Evolutionary conservation across 2,329 filamentous ascomycete genomes (phyloP).

Genomic region (Myriosclerotinia duriaeana): DNA sequence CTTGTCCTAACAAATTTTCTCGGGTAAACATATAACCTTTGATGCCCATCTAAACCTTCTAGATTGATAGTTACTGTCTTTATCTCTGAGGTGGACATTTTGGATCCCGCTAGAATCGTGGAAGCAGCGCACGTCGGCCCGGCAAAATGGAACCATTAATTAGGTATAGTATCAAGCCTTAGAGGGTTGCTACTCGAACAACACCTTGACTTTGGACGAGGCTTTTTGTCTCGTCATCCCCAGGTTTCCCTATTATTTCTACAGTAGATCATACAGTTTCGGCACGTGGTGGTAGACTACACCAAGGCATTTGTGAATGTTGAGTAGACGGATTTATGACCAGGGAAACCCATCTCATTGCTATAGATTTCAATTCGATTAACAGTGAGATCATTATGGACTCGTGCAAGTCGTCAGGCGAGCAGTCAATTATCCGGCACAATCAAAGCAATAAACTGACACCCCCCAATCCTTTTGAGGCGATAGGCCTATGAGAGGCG

Average conservation of each 20-base stretch:
- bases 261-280: not conserved
- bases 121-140: slow-evolving; percentile 3
- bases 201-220: slow-evolving; percentile 14
- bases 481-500: not conserved
- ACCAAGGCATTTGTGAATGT: not conserved
- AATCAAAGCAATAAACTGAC: not conserved
- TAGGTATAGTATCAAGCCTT: slow-evolving; percentile 1
- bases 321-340: not conserved
- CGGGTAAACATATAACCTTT: slow-evolving; percentile 17
- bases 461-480: not conserved
- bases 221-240: slow-evolving; percentile 4
- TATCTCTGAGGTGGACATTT: slow-evolving; percentile 1
- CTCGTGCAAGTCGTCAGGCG: slow-evolving; percentile 5
- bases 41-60: slow-evolving; percentile 15
- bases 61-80: slow-evolving; percentile 6
- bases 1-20: slow-evolving; percentile 11
- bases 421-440: not conserved
- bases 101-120: slow-evolving; percentile 10
- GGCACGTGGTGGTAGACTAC: not conserved
- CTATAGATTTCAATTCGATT: not conserved
- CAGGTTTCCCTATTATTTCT: slow-evolving; percentile 4
- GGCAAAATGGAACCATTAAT: slow-evolving; percentile 8
- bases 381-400: not conserved
- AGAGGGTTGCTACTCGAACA: not conserved
- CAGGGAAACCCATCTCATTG: slow-evolving; percentile 4